phyloP scores from a whole-genome alignment of 495 filamentous ascomycete genomes.

The Annulohypoxylon maeteangense region DNA sequence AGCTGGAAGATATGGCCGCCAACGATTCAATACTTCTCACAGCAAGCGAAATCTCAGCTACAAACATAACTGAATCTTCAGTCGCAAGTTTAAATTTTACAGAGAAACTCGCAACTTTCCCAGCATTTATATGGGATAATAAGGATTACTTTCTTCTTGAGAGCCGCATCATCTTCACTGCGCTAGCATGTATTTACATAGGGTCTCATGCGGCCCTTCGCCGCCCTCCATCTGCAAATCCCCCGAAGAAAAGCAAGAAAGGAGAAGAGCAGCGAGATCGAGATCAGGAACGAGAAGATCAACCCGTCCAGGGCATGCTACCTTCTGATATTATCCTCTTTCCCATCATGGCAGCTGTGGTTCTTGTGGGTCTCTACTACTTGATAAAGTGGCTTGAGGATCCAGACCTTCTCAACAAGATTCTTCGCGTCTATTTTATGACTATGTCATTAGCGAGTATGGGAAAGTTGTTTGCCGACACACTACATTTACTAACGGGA shows the following conservation, averaged over 20 bases:
- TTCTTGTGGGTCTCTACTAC: slow-evolving; percentile 83
- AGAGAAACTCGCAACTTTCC: slow-evolving; percentile 36
- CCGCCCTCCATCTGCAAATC: slow-evolving; percentile 80
- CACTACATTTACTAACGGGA: slow-evolving; percentile 68
- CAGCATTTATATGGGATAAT: slow-evolving; percentile 63
- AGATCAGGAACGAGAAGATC: slow-evolving; percentile 62
- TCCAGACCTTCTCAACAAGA: slow-evolving; percentile 81
- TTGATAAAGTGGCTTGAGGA: slow-evolving; percentile 91
- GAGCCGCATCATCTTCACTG: slow-evolving; percentile 52
- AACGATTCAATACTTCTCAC: slow-evolving; percentile 34
- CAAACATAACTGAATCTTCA: slow-evolving; percentile 30
- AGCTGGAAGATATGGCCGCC: slow-evolving; percentile 32
- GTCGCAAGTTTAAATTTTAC: slow-evolving; percentile 27
- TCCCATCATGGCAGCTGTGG: slow-evolving; percentile 79
- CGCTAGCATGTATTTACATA: slow-evolving; percentile 58
- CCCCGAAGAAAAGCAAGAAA: slow-evolving; percentile 61
- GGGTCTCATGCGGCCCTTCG: slow-evolving; percentile 65
- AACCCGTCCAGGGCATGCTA: slow-evolving; percentile 77
- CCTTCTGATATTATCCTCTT: slow-evolving; percentile 88
- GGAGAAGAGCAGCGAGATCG: slow-evolving; percentile 65
- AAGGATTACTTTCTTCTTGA: slow-evolving; percentile 61
- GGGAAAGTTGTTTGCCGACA: slow-evolving; percentile 73
- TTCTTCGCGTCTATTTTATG: slow-evolving; percentile 87
- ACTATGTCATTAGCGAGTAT: slow-evolving; percentile 80
- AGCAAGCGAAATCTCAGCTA: slow-evolving; percentile 36